A percentile compares a stretch with the other conserved stretches of the same genome.
These are phyloP conservation scores for Ogataea populi-albae DNA, from an alignment of 805 yeast species.

Conservation along the genomic window DNA sequence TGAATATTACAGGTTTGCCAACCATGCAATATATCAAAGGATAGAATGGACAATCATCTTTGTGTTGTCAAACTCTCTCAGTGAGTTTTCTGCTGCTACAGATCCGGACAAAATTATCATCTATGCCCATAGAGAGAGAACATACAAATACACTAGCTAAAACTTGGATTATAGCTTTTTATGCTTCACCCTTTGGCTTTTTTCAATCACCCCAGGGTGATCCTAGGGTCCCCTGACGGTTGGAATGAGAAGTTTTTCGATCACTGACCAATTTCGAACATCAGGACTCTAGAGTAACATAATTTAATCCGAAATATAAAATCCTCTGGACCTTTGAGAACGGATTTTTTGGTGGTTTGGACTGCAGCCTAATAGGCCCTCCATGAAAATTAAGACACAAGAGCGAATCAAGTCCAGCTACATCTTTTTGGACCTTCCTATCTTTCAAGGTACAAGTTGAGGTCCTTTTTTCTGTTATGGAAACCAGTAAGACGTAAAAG, in stretches of 20 bases:
- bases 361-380: too few relatives aligned
- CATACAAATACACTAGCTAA: conserved; percentile 32
- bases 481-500: too few relatives aligned
- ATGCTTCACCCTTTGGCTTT: too few relatives aligned
- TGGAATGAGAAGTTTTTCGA: conserved; percentile 56
- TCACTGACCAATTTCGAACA: conserved; percentile 57
- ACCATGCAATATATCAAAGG: too few relatives aligned
- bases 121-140: conserved; percentile 10
- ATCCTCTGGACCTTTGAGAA: conserved; percentile 51
- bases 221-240: conserved; percentile 44
- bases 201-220: too few relatives aligned
- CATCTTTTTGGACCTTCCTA: too few relatives aligned
- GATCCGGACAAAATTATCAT: conserved; percentile 30
- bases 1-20: too few relatives aligned
- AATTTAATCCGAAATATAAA: conserved; percentile 42
- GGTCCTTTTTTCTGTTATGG: too few relatives aligned
- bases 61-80: conserved; percentile 2
- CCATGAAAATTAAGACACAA: too few relatives aligned
- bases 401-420: too few relatives aligned
- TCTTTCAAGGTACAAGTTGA: too few relatives aligned
- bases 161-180: conserved; percentile 61
- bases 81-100: conserved; percentile 19
- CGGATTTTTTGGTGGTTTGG: conserved; percentile 19
- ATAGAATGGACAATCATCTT: conserved; percentile 4
- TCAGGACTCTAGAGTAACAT: conserved; percentile 39